Base-by-base conservation (phyloP, 768 basidiomycete genomes). In the Boletus huronensis region DNA sequence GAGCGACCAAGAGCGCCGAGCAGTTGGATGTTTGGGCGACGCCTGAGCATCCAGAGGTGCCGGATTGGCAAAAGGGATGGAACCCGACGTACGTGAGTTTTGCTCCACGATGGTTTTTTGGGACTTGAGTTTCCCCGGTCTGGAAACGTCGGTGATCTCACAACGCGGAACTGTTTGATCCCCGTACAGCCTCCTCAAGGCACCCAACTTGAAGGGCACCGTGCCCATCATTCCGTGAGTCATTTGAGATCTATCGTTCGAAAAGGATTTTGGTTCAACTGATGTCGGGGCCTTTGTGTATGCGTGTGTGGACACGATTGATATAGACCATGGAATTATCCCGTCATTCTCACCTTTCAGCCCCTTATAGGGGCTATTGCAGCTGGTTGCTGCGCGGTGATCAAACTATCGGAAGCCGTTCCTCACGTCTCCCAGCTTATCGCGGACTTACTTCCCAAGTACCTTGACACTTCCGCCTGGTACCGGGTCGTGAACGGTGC, bases 291-390 rank as follows among this genome's bases (percentile, higher is more conserved):
- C 38, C 8, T 31, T 45, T 29, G 11, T n/a, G n/a, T n/a, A n/a
- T n/a, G n/a, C n/a, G n/a, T n/a, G n/a, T 44, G 21, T 26, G 23
- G 14, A 26, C 9, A 3, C 6, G 5, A 41, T 41, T 34, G 31
- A 17, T 47, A 13, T 29, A 85, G 84, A 17, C 84, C 84, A 2
- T 87, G 84, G 83, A 87, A 87, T 61, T 87, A 82, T 59, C 86
- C 86, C 0, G 61, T 82, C 47, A 70, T 81, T 10, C 75, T 85
- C 31, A 74, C 63, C 5, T 65, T 87, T 6, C 77, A 79, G 36
- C 86, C 87, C 3, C 70, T 86, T 21, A 74, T 79, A 47, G 88
- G 88, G 5, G 89, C 89, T 1, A 85, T 92, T 46, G 77, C 87
- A 0, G 87, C 88, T 1, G 90, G 89, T 0, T 87, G 85, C 61